Conservation (phyloP, 129 eudicot genomes). For the Ambrosia artemisiifolia region DNA sequence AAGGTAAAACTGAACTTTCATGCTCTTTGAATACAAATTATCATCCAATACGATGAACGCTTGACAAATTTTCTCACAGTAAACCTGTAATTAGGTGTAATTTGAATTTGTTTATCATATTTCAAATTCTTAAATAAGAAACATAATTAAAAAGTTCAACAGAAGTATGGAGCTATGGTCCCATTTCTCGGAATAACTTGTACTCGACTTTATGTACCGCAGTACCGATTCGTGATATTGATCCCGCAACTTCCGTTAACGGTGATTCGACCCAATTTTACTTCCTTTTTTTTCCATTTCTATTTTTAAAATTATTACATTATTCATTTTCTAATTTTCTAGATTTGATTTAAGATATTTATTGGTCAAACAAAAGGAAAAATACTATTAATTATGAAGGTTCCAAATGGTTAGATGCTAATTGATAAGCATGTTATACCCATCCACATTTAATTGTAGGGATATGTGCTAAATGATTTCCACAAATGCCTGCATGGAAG, state of each 20-base stretch:
- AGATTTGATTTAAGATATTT: not conserved
- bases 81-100: not conserved
- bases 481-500: too few relatives aligned
- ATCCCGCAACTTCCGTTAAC: conserved; percentile 22
- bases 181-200: conserved; percentile 22
- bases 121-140: not conserved
- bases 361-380: not conserved
- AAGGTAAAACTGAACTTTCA: not conserved
- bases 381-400: too few relatives aligned
- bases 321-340: not conserved
- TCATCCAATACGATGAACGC: not conserved
- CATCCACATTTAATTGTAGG: too few relatives aligned
- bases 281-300: not conserved
- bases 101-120: not conserved
- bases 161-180: conserved; percentile 11
- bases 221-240: conserved; percentile 24
- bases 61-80: too few relatives aligned
- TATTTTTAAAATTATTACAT: not conserved
- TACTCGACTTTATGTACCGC: conserved; percentile 27
- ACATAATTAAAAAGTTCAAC: not conserved
- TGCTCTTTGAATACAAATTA: not conserved
- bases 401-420: too few relatives aligned
- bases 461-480: too few relatives aligned
- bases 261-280: not conserved
- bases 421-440: too few relatives aligned